phyloP scores from a whole-genome alignment of 176 grass and related monocot species.

The Carex kokanica region DNA sequence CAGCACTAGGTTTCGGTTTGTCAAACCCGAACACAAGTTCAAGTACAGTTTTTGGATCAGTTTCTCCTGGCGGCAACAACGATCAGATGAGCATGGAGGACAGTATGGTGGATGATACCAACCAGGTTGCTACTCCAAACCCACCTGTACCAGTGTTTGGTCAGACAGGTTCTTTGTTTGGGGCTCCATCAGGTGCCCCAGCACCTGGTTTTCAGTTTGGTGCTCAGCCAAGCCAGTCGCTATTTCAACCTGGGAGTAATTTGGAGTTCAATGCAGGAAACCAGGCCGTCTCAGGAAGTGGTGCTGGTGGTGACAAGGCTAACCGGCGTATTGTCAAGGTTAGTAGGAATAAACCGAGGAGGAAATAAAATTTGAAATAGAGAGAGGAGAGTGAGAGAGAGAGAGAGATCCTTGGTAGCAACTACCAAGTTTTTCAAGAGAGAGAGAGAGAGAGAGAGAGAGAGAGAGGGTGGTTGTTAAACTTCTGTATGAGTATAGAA shows the following conservation, averaged over 20 bases:
- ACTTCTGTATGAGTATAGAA: neutral
- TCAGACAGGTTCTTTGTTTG: slow-evolving; percentile 1
- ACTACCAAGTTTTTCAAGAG: no score
- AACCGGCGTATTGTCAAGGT: slow-evolving; percentile 9
- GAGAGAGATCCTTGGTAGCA: no score
- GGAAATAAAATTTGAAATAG: slow-evolving; percentile 3
- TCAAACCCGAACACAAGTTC: slow-evolving; percentile 8
- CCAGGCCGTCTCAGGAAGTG: slow-evolving; percentile 2
- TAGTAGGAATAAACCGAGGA: neutral
- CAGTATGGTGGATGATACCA: slow-evolving; percentile 29
- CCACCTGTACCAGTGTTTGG: slow-evolving; percentile 20
- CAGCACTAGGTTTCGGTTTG: slow-evolving; percentile 1
- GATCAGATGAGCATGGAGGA: slow-evolving; percentile 33
- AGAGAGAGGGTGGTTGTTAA: neutral
- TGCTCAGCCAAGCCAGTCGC: slow-evolving; percentile 11
- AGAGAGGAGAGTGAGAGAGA: neutral
- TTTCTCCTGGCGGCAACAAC: slow-evolving; percentile 2
- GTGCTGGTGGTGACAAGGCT: slow-evolving; percentile 22
- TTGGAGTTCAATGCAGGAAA: slow-evolving; percentile 27
- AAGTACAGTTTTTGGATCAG: slow-evolving; percentile 12
- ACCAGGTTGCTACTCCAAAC: neutral
- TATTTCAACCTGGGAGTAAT: slow-evolving; percentile 8
- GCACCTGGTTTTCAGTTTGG: slow-evolving; percentile 21
- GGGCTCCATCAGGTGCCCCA: neutral
- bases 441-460: no score